Evolutionary conservation across 805 yeast genomes (phyloP), one percentile per base, ranked within the genome.

Genomic region (Candida chauliodis): DNA sequence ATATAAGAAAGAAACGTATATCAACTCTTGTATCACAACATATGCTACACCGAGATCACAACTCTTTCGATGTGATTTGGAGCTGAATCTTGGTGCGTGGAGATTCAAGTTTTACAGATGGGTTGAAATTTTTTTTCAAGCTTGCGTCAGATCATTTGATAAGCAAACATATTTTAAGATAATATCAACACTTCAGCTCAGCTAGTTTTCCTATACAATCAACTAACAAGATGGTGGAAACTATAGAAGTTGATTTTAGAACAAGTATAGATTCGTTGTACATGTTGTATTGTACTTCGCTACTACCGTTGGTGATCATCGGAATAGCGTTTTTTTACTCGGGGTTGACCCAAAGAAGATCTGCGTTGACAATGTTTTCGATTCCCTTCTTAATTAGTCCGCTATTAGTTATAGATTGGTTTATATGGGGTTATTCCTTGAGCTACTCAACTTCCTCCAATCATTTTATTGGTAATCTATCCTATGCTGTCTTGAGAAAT

Each of bases 351-450:
- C 73, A 68, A 41, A 45, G 73, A 44, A 47, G 72, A 34, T 65
- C 72, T 2, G 57, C 72, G 8, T 49, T 68, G 25, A 56, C 70
- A 5, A 63, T 66, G 62, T 50, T 68, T 18, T 60, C 69, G 2
- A 39, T 64, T 9, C 71, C 73, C 5, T 14, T 58, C 6, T 32
- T 65, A 11, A 35, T 66, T 13, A 31, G 48, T 1, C 66, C 71
- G 1, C 40, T 64, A 1, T 45, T 66, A 3, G 46, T 63, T 24
- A 37, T 68, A 14, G 74, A 68, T 43, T 68, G 73, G 73, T 68
- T 52, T 47, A 64, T 68, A 7, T 66, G 71, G 72, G 61, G 74
- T 5, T 68, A 68, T 40, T 66, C 73, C 1, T 51, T 68, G 10
- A 61, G 69, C 37, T 68, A 67, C 42, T 50, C 66, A 2, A 45